Base-by-base conservation (phyloP, 768 basidiomycete species). In the Boletus rubropictus region DNA sequence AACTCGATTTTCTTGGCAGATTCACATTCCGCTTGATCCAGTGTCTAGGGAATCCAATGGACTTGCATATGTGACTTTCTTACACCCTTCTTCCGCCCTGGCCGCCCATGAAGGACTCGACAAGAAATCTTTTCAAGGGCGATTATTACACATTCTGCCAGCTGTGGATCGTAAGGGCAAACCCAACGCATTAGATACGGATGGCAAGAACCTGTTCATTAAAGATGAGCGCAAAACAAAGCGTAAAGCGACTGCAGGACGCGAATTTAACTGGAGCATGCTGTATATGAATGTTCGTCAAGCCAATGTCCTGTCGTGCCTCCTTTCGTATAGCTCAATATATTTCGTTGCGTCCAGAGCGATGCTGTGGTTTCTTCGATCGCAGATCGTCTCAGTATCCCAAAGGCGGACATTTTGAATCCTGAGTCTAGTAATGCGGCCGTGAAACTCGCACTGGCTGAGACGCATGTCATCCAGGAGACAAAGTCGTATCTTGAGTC, bases 251-350 rank as follows among this genome's bases (percentile, higher is more conserved):
- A 69, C 62, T 28, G 83, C 86, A 14, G 84, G 84, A 27, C 82
- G 83, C 52, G 86, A 86, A 47, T 92, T 93, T 61, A 91, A 90
- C 64, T 95, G 91, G 92, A 82, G 84, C 43, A 86, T 92, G 77
- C 64, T 98, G 47, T 97, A 93, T 62, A 93, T 97, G 90, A 98
- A 97, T 74, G 95, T 96, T 72, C 68, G 90, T 84, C 36, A 20
- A 38, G 44, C 46, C 38, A 41, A 56, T 46, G 41, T 43, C 35
- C 52, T 60, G 45, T 60, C 46, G 45, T 48, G 24, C 38, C 46
- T 28, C 37, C 52, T 48, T 33, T 57, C 17, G 12, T n/a, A 46
- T 51, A 56, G 49, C 49, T 49, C 51, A 57, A 61, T 62, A 53
- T 34, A 49, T 51, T 46, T 50, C 33, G 33, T 45, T 40, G 33